Conservation (phyloP, 139 green algal genomes). For the Pseudopediastrum boryanum region DNA sequence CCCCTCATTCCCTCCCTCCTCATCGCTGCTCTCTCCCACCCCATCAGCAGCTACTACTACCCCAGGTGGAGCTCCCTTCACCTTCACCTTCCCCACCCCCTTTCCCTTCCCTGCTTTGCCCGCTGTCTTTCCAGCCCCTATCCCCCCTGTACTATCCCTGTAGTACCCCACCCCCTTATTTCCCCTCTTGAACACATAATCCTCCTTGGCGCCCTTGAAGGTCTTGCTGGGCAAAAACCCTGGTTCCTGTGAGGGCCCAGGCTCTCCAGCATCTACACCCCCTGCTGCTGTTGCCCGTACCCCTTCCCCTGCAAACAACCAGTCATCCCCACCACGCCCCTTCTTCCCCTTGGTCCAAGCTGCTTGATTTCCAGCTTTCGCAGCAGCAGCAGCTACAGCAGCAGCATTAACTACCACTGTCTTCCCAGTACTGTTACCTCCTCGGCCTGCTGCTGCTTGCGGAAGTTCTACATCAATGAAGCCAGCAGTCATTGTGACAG, state of each 20-base stretch:
- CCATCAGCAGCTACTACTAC: not conserved
- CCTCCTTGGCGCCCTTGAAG: slow-evolving; percentile 55
- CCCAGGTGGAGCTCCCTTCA: not conserved
- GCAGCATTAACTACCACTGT: slow-evolving; percentile 1
- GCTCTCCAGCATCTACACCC: not conserved
- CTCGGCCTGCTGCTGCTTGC: slow-evolving; percentile 15
- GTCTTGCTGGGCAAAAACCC: slow-evolving; percentile 34
- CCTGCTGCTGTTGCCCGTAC: slow-evolving; percentile 30
- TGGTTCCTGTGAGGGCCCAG: not conserved
- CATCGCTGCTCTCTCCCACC: slow-evolving; percentile 11
- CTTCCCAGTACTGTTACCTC: not conserved
- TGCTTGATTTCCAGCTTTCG: slow-evolving; percentile 4
- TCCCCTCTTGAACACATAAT: slow-evolving; percentile 71
- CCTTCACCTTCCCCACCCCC: slow-evolving; percentile 18
- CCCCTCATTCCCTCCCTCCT: not conserved
- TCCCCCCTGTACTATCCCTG: not conserved
- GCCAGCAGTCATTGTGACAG: too few species aligned
- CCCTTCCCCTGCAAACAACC: slow-evolving; percentile 23
- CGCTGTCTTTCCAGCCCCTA: slow-evolving; percentile 3
- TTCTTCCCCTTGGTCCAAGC: too few species aligned
- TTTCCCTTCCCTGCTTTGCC: not conserved
- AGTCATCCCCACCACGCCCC: slow-evolving; percentile 19
- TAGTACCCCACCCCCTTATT: slow-evolving; percentile 77
- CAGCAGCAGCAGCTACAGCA: not conserved
- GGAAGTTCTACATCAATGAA: too few species aligned